Conservation (phyloP, 768 basidiomycete genomes). For the Lactarius indigo region DNA sequence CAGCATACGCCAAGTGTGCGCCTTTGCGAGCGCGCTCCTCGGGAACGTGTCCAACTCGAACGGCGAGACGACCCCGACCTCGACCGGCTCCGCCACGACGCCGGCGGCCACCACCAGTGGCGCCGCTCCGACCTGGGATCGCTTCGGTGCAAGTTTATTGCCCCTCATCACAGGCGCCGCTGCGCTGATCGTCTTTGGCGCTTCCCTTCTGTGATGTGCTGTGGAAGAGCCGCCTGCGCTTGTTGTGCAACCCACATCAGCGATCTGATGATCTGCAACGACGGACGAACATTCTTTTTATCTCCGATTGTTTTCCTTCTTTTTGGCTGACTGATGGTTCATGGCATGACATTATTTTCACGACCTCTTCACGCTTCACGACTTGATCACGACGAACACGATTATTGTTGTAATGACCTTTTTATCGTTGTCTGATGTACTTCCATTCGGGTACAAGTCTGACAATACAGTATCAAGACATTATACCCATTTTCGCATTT, state of each 20-base stretch:
- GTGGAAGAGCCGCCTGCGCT: background rate
- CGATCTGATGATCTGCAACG: background rate
- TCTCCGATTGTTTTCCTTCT: background rate
- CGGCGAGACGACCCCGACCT: constrained; percentile 37
- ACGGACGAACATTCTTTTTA: background rate
- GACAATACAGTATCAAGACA: background rate
- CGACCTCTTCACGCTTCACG: constrained; percentile 26
- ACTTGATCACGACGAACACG: constrained; percentile 15
- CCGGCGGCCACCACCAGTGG: background rate
- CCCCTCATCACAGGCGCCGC: background rate
- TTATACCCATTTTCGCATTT: background rate
- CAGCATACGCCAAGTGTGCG: constrained; percentile 52
- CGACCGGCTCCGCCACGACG: constrained; percentile 14
- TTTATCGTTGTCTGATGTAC: background rate
- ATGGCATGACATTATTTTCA: constrained; percentile 22
- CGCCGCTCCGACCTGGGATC: background rate
- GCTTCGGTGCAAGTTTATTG: background rate
- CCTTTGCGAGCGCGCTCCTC: constrained; percentile 47
- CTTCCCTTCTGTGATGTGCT: background rate
- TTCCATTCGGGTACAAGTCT: background rate
- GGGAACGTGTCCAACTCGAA: constrained; percentile 48
- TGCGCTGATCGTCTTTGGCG: background rate
- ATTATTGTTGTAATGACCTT: constrained; percentile 4
- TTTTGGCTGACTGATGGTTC: background rate
- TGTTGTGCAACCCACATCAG: background rate